Percentiles rank a stretch among this genome's conserved stretches.
These are phyloP conservation scores for Astrephomene gubernaculifera DNA, from an alignment of 139 green algal genomes.

Conservation along the genomic window DNA sequence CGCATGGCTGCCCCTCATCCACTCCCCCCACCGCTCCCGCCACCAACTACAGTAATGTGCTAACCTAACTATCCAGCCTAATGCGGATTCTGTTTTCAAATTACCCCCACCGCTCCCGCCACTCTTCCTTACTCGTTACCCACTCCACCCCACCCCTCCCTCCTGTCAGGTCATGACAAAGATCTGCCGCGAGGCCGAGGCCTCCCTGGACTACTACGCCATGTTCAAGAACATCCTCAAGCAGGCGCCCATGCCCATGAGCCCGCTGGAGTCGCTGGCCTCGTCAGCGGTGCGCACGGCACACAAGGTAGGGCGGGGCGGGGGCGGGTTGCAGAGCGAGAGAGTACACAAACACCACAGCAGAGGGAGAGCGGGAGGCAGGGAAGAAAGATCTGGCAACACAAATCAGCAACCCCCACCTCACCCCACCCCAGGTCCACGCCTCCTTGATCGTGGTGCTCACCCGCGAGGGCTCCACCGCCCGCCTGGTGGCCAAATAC, in stretches of 20 bases:
- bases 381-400: too few species aligned
- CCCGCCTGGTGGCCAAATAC: conserved; percentile 95
- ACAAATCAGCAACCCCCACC: neutral
- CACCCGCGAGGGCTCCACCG: conserved; percentile 89
- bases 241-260: conserved; percentile 91
- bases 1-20: too few species aligned
- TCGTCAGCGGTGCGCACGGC: conserved; percentile 95
- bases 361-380: too few species aligned
- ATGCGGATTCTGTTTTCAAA: too few species aligned
- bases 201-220: conserved; percentile 93
- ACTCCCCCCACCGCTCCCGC: too few species aligned
- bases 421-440: conserved; percentile 70
- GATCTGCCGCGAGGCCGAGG: conserved; percentile 94
- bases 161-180: conserved; percentile 86
- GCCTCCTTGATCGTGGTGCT: conserved; percentile 94
- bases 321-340: neutral
- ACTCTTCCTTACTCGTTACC: too few species aligned
- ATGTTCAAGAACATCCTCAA: conserved; percentile 92
- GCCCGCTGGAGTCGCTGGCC: conserved; percentile 93
- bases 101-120: too few species aligned
- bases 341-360: too few species aligned
- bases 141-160: neutral
- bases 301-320: conserved; percentile 79
- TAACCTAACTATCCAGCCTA: too few species aligned
- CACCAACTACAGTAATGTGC: too few species aligned